Conservation (phyloP, 2,329 filamentous ascomycete genomes). For the Macrophomina pseudophaseolina region DNA sequence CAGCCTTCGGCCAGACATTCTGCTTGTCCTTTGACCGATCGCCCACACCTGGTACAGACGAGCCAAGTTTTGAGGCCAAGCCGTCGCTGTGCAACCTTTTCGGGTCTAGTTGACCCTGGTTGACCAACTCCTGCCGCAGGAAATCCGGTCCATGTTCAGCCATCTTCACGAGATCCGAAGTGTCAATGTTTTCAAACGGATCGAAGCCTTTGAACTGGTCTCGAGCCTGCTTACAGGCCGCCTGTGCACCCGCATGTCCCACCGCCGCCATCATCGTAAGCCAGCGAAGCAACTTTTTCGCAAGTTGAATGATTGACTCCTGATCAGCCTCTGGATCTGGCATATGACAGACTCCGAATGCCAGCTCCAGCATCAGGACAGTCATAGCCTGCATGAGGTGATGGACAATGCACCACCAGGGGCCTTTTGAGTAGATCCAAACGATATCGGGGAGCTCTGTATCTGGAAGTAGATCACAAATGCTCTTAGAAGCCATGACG, state of each 20-base stretch:
- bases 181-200: constrained; percentile 5
- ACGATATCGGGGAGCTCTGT: constrained; percentile 33
- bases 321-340: constrained; percentile 32
- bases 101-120: neutral
- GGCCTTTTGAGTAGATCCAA: constrained; percentile 38
- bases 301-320: constrained; percentile 30
- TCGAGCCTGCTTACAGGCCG: constrained; percentile 13
- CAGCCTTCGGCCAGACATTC: neutral
- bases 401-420: constrained; percentile 50
- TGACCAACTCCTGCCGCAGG: neutral
- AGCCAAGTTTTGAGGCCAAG: neutral
- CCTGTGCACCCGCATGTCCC: constrained; percentile 3
- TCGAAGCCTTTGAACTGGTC: constrained; percentile 15
- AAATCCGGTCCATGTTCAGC: constrained; percentile 4
- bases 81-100: neutral
- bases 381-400: constrained; percentile 46
- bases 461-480: constrained; percentile 42
- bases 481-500: constrained; percentile 40
- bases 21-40: neutral
- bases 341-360: constrained; percentile 36
- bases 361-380: constrained; percentile 45
- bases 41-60: neutral
- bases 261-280: constrained; percentile 38
- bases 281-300: constrained; percentile 43
- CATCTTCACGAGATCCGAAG: constrained; percentile 14